Percentiles rank a stretch among this genome's conserved stretches.
Evolutionary conservation across 495 filamentous ascomycete genomes (phyloP).

Genomic region (Hyphodiscus hymeniophilus): DNA sequence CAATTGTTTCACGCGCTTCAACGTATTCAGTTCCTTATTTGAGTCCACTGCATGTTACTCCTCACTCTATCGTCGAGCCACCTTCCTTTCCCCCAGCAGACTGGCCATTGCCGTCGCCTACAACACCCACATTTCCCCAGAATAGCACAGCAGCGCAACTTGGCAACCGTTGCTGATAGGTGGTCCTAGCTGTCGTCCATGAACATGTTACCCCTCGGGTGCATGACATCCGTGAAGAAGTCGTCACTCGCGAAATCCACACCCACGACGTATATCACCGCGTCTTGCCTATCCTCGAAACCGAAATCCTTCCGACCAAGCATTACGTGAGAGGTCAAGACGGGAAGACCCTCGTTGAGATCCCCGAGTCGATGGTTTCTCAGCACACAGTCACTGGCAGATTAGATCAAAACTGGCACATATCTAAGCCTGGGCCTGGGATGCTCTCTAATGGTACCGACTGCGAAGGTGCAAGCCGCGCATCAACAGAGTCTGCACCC

Average conservation of each 20-base stretch:
- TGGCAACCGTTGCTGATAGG: slow-evolving; percentile 14
- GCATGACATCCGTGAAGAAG: slow-evolving; percentile 41
- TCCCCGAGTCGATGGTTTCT: slow-evolving; percentile 10
- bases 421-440: slow-evolving; percentile 3
- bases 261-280: slow-evolving; percentile 43
- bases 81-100: slow-evolving; percentile 7
- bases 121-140: neutral
- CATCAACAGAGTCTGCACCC: neutral
- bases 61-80: neutral
- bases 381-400: slow-evolving; percentile 2
- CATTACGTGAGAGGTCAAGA: slow-evolving; percentile 15
- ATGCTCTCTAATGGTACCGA: neutral
- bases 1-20: neutral
- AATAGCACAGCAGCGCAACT: slow-evolving; percentile 1
- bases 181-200: slow-evolving; percentile 38
- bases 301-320: slow-evolving; percentile 20
- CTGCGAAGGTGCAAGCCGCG: neutral
- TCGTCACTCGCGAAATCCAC: slow-evolving; percentile 48
- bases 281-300: slow-evolving; percentile 40
- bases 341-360: slow-evolving; percentile 17
- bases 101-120: slow-evolving; percentile 5
- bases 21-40: neutral
- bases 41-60: slow-evolving; percentile 5
- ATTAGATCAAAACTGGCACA: slow-evolving; percentile 9
- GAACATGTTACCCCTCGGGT: slow-evolving; percentile 37